Base-by-base conservation (phyloP, 139 green algal species). In the Limnomonas spitsbergensis region DNA sequence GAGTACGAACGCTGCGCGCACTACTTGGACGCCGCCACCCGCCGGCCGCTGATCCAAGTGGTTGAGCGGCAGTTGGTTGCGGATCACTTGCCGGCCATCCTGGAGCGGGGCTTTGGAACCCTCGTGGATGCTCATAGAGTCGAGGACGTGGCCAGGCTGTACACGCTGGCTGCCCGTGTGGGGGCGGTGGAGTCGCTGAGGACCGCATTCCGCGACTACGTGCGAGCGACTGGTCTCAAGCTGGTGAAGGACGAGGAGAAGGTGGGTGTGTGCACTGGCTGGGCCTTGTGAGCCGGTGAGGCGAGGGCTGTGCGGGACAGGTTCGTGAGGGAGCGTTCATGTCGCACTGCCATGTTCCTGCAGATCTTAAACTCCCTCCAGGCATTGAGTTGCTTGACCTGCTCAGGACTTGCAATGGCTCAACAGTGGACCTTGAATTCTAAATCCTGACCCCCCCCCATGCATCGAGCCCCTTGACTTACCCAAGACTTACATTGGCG, bases 231-330 rank as follows among this genome's bases (percentile, higher is more conserved):
- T 0, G 95, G 93, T 1, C 74, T 85, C 27, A 82, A 77, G 1
- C 77, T 98, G 2, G 90, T 99, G 3, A 88, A 89, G 76, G 94
- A 98, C 74, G 91, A 95, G 73, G 89, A 95, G 53, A 98, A 97
- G 84, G 90, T 94, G 68, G 29, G 81, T 27, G n/a, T n/a, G n/a
- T n/a, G n/a, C n/a, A n/a, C n/a, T n/a, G 1, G n/a, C n/a, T n/a
- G 1, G 29, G 7, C 47, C 38, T 40, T 38, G 40, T 2, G 9
- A 26, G 67, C 4, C 1, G 34, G 3, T 9, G 67, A 74, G 67
- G 35, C 7, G 37, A 29, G 35, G 52, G 71, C 2, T 40, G 39
- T 1, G 6, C 24, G 2, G 38, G 38, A n/a, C 3, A n/a, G n/a
- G n/a, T n/a, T n/a, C n/a, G n/a, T n/a, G n/a, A n/a, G n/a, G n/a